Evolutionary conservation across 495 filamentous ascomycete species (phyloP).

Genomic region (Staphylotrichum tortipilum): DNA sequence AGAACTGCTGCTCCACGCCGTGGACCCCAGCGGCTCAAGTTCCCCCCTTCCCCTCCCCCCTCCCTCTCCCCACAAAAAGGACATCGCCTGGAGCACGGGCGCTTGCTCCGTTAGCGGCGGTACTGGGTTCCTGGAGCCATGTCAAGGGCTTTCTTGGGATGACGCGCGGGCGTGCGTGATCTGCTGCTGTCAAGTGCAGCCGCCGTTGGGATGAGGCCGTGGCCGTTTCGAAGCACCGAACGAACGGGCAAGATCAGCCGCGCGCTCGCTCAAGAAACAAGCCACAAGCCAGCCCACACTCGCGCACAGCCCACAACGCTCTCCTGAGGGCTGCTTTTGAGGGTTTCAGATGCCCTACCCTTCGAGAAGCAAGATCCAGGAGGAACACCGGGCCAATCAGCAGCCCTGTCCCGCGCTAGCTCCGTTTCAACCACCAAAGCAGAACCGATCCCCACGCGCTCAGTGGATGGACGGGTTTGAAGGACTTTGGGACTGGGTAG

Average conservation of each 20-base stretch:
- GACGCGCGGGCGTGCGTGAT: background rate
- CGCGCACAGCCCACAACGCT: too few species aligned
- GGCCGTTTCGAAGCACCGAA: too few species aligned
- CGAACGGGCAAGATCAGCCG: background rate
- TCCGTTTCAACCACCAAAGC: constrained; percentile 30
- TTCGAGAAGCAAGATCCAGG: constrained; percentile 17
- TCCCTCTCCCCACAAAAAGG: background rate
- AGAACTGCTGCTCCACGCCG: background rate
- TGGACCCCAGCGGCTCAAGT: background rate
- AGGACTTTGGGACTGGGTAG: background rate
- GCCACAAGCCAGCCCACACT: too few species aligned
- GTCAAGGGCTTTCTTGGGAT: background rate
- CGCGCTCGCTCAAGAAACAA: constrained; percentile 1
- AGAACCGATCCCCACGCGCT: constrained; percentile 9
- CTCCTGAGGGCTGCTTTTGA: background rate
- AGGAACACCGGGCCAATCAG: constrained; percentile 18
- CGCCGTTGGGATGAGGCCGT: too few species aligned
- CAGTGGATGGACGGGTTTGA: constrained; percentile 13
- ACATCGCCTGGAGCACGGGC: background rate
- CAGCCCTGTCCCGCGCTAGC: constrained; percentile 6
- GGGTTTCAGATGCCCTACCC: constrained; percentile 12
- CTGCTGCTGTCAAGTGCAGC: too few species aligned
- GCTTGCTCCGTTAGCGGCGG: background rate
- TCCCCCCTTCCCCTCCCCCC: too few species aligned
- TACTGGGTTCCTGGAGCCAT: background rate